Conservation (phyloP, 2,329 filamentous ascomycete species). For the Ophiocordyceps robertsii region DNA sequence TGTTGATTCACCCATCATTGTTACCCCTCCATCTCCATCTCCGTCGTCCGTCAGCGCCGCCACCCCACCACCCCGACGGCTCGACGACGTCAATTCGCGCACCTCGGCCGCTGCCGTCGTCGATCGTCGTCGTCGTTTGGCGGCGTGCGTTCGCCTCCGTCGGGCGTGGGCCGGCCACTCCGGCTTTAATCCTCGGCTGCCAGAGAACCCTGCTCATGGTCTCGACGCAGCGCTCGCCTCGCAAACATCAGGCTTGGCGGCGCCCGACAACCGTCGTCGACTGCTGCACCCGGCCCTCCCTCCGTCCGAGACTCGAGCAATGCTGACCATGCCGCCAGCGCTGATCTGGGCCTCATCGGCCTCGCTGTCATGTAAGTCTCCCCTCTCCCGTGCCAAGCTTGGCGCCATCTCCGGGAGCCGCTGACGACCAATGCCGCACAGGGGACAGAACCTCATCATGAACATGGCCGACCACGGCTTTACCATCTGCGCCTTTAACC, state of each 20-base stretch:
- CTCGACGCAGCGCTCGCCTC: slow-evolving; percentile 52
- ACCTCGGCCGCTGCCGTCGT: slow-evolving; percentile 2
- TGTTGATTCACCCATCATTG: slow-evolving; percentile 9
- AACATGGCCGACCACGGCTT: slow-evolving; percentile 87
- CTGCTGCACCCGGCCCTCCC: slow-evolving; percentile 10
- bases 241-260: slow-evolving; percentile 60
- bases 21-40: slow-evolving; percentile 10
- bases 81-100: slow-evolving; percentile 22
- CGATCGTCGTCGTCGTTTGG: no score
- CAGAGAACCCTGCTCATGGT: slow-evolving; percentile 20
- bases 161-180: neutral
- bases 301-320: slow-evolving; percentile 20
- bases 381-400: neutral
- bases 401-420: slow-evolving; percentile 4
- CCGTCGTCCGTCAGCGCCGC: slow-evolving; percentile 1
- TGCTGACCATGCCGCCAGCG: slow-evolving; percentile 51
- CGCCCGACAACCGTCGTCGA: slow-evolving; percentile 29
- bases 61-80: slow-evolving; percentile 23
- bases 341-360: slow-evolving; percentile 87
- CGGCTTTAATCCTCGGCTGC: neutral
- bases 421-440: slow-evolving; percentile 13
- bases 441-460: slow-evolving; percentile 76
- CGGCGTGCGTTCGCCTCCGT: no score
- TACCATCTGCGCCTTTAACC: slow-evolving; percentile 97
- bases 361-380: slow-evolving; percentile 72